These are phyloP conservation scores for Yarrowia galli DNA, from an alignment of 1,139 yeast species.

Conservation along the genomic window DNA sequence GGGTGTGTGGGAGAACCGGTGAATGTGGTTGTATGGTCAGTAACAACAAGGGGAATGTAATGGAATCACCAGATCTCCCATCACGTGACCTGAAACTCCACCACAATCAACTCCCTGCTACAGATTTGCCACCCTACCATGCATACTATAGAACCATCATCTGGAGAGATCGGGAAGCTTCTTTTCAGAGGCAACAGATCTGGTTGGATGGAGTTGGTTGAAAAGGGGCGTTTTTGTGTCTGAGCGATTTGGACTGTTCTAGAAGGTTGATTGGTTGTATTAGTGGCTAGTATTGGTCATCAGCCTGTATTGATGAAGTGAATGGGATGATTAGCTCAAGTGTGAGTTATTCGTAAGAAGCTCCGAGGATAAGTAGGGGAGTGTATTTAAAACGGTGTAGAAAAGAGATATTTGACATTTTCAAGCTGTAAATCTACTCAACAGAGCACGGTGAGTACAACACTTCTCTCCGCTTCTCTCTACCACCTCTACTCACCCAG, in stretches of 20 bases:
- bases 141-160: neutral
- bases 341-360: too few species aligned
- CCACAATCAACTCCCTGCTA: too few species aligned
- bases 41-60: too few species aligned
- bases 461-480: neutral
- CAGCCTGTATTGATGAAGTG: too few species aligned
- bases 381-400: neutral
- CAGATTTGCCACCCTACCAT: conserved; percentile 17
- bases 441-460: neutral
- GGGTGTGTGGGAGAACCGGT: too few species aligned
- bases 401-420: neutral
- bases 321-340: neutral
- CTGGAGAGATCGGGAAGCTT: conserved; percentile 19
- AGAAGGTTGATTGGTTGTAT: neutral
- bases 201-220: neutral
- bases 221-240: neutral
- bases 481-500: neutral
- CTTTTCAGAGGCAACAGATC: neutral
- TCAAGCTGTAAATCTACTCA: neutral
- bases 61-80: too few species aligned
- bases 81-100: neutral
- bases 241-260: neutral
- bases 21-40: too few species aligned
- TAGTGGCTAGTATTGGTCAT: neutral
- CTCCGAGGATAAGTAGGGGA: too few species aligned